phyloP scores from a whole-genome alignment of 2,329 filamentous ascomycete genomes.

The Cladosporium sp. region DNA sequence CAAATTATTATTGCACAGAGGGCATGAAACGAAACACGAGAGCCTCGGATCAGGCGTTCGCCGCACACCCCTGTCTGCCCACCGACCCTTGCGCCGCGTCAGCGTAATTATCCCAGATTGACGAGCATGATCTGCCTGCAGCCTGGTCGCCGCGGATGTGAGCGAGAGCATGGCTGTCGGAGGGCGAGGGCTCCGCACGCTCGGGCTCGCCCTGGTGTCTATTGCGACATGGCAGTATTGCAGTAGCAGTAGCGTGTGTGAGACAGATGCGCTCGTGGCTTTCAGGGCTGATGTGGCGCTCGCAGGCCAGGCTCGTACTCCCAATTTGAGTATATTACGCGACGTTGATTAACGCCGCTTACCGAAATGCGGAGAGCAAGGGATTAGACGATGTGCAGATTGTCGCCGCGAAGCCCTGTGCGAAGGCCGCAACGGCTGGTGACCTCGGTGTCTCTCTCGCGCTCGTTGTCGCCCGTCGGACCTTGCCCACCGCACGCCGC shows the following conservation, averaged over 20 bases:
- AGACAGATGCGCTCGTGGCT: conserved; percentile 4
- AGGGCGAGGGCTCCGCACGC: no score
- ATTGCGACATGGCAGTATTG: no score
- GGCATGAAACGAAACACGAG: background rate
- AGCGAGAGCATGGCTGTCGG: no score
- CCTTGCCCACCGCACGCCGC: no score
- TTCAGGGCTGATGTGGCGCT: background rate
- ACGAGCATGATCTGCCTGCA: background rate
- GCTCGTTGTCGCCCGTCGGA: background rate
- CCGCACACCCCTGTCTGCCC: background rate
- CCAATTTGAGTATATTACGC: conserved; percentile 11
- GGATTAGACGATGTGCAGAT: background rate
- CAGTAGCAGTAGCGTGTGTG: background rate
- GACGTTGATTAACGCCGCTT: conserved; percentile 5
- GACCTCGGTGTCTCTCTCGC: background rate
- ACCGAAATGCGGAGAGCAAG: conserved; percentile 4
- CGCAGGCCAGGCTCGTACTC: background rate
- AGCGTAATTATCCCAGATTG: background rate
- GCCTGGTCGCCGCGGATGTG: background rate
- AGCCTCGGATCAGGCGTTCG: conserved; percentile 4
- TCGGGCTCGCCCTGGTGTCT: no score
- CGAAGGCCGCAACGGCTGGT: no score
- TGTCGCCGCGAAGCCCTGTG: background rate
- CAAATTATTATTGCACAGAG: background rate
- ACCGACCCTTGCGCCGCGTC: conserved; percentile 1